Percentiles rank a stretch among this genome's conserved stretches.
Evolutionary conservation across 2,329 filamentous ascomycete genomes (phyloP).

Genomic region (Colletotrichum eleusines): DNA sequence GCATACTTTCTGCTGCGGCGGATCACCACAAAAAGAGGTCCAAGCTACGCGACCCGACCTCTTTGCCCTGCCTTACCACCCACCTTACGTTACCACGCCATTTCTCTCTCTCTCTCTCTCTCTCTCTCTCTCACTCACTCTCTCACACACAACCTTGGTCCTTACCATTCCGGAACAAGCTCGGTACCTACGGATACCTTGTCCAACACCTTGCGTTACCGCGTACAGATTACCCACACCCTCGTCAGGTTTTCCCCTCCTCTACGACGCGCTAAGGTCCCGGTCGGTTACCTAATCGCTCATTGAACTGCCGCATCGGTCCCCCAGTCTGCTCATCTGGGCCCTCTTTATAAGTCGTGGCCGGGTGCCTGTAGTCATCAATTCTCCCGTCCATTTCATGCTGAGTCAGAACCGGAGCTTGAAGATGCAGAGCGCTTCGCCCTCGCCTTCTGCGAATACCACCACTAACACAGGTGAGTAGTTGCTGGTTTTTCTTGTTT

Average conservation of each 20-base stretch:
- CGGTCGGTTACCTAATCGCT: slow-evolving; percentile 40
- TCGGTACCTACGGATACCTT: slow-evolving; percentile 34
- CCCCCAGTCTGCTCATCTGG: slow-evolving; percentile 39
- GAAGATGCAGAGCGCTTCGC: slow-evolving; percentile 43
- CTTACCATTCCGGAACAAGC: slow-evolving; percentile 27
- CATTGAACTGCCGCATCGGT: slow-evolving; percentile 41
- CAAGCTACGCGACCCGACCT: slow-evolving; percentile 33
- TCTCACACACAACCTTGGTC: slow-evolving; percentile 12
- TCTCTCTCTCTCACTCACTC: not conserved
- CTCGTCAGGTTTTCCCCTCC: slow-evolving; percentile 40
- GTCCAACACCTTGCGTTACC: slow-evolving; percentile 36
- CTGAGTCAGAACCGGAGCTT: slow-evolving; percentile 43
- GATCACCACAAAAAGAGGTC: slow-evolving; percentile 32
- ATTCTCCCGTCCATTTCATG: slow-evolving; percentile 42
- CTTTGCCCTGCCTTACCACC: slow-evolving; percentile 11
- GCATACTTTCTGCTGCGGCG: slow-evolving; percentile 28
- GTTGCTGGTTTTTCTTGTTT: slow-evolving; percentile 23
- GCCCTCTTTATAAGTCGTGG: slow-evolving; percentile 41
- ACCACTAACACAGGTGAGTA: slow-evolving; percentile 42
- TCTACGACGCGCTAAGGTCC: slow-evolving; percentile 41
- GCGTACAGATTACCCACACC: slow-evolving; percentile 34
- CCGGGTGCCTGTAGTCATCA: slow-evolving; percentile 42
- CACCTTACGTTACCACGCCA: slow-evolving; percentile 27
- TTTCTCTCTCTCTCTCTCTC: not conserved
- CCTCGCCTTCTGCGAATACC: slow-evolving; percentile 41